Evolutionary conservation across 129 eudicot species (phyloP).

Genomic region (Daucus carota): DH1_v3.0 NC_030381.2:49322501-49323000

Average conservation of each 20-base stretch:
- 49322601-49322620: constrained; percentile 47
- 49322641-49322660: constrained; percentile 52
- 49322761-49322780: background rate
- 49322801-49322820: constrained; percentile 29
- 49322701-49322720: constrained; percentile 53
- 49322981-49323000: constrained; percentile 15
- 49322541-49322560: constrained; percentile 32
- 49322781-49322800: constrained; percentile 25
- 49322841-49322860: constrained; percentile 13
- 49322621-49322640: constrained; percentile 70
- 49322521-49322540: constrained; percentile 17
- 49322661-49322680: constrained; percentile 47
- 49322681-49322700: constrained; percentile 75
- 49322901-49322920: constrained; percentile 45
- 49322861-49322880: constrained; percentile 18
- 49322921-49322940: constrained; percentile 24
- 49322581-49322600: constrained; percentile 67
- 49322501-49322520: constrained; percentile 8
- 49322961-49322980: constrained; percentile 35
- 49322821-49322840: constrained; percentile 23
- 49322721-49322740: background rate
- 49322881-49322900: constrained; percentile 33
- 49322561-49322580: constrained; percentile 60
- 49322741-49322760: constrained; percentile 12
- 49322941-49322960: constrained; percentile 41